A percentile compares a stretch with the other conserved stretches of the same genome.
phyloP scores from a whole-genome alignment of 306 rosid species.

The Ochetophila trinervis region DNA sequence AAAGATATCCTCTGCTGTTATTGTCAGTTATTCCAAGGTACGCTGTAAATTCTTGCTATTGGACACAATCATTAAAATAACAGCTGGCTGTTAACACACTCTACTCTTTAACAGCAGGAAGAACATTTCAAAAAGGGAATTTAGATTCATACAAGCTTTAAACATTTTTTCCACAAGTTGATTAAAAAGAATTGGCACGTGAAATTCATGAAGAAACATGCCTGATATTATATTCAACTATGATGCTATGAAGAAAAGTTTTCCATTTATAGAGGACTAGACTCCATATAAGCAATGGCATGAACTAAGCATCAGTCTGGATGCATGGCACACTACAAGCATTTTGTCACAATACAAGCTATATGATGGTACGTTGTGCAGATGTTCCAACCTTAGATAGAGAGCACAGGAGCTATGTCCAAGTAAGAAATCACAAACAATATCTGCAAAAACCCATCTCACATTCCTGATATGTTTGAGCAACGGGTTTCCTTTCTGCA shows the following conservation, averaged over 20 bases:
- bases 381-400: conserved; percentile 67
- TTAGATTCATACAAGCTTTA: too few species aligned
- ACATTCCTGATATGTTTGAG: conserved; percentile 94
- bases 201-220: too few species aligned
- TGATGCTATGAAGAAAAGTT: too few species aligned
- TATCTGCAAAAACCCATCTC: conserved; percentile 88
- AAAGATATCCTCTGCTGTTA: not conserved
- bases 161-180: not conserved
- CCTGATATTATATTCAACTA: too few species aligned
- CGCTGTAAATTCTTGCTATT: not conserved
- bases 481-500: conserved; percentile 90
- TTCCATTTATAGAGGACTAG: too few species aligned
- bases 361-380: not conserved
- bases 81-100: not conserved
- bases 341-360: not conserved
- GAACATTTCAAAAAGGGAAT: not conserved
- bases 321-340: too few species aligned
- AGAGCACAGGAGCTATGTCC: conserved; percentile 92
- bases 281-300: too few species aligned
- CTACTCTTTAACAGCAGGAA: not conserved
- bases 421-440: conserved; percentile 83
- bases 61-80: not conserved
- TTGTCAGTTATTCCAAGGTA: not conserved
- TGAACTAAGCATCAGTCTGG: too few species aligned
- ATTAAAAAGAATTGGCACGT: not conserved